Base-by-base conservation (phyloP, 169 alveolate species). In the Cystoisospora suis region DNA sequence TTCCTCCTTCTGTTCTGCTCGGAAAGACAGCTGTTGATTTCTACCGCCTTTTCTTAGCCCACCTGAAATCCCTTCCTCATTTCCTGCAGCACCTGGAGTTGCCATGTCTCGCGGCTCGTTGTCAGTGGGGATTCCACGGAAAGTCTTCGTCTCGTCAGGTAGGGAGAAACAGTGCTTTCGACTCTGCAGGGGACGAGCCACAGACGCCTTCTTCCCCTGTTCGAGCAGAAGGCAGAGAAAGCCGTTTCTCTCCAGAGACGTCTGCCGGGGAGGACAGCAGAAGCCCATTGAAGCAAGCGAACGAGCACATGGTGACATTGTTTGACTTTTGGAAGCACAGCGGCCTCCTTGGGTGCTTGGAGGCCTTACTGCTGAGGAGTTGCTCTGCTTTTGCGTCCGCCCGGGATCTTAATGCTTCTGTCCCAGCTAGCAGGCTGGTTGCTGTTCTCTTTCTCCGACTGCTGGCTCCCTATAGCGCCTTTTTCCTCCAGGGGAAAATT, bases 331-430 rank as follows among this genome's bases (percentile, higher is more conserved):
- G 69, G 79, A 34, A 17, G 17, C 42, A 46, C 81, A 83, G 81
- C 1, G 89, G 89, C 6, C 89, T 83, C 44, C 89, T 83, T 32
- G 89, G 69, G 58, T 83, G 89, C 47, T 61, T 83, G 17, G 79
- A 83, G 40, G 89, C 45, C 7, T 46, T 83, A n/a, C 38, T 83
- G 34, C 77, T 83, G 81, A 53, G 89, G 5, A 40, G 89, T 61
- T 83, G 89, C 42, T 83, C 45, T 6, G 89, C 79, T 5, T 0
- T 72, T 56, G 89, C 61, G 23, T 77, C 75, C 34, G 38, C 89
- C 20, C 40, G 12, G 36, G 59, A 45, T 40, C 80, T 53, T 38
- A 42, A 29, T 17, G 69, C 23, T 40, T 80, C 20, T 20, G 89
- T 83, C 45, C 89, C 89, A 1, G 49, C 58, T 36, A 83, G 89